These are phyloP conservation scores for Stentor roeselii DNA, from an alignment of 73 alveolate species.

Conservation along the genomic window DNA sequence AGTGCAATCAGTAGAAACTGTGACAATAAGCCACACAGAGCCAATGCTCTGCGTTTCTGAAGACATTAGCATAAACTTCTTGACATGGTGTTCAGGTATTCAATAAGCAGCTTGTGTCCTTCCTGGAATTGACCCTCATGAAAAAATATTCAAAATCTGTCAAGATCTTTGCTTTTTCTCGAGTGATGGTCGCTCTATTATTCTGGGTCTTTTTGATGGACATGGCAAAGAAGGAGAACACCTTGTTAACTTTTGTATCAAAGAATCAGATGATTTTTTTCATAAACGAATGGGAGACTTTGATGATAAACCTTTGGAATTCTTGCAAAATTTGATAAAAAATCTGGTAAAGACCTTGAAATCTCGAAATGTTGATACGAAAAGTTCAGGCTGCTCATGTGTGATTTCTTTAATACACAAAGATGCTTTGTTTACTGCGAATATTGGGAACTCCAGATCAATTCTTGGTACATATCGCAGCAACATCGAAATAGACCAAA, in stretches of 20 bases:
- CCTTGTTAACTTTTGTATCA: neutral
- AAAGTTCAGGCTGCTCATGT: slow-evolving; percentile 10
- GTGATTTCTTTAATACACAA: neutral
- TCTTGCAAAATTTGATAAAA: neutral
- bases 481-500: neutral
- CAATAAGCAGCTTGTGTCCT: slow-evolving; percentile 9
- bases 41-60: neutral
- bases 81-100: neutral
- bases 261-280: neutral
- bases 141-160: neutral
- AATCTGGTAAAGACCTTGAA: neutral
- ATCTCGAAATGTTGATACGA: neutral
- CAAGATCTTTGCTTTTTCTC: slow-evolving; percentile 14
- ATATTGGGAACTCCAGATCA: slow-evolving; percentile 42
- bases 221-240: slow-evolving; percentile 28
- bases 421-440: neutral
- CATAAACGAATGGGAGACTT: neutral
- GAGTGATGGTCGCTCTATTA: neutral
- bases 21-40: neutral
- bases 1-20: neutral
- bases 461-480: slow-evolving; percentile 20
- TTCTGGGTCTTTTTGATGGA: slow-evolving; percentile 25
- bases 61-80: neutral
- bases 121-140: slow-evolving; percentile 29
- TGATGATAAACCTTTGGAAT: neutral